Percentiles rank a stretch among this genome's conserved stretches.
Evolutionary conservation across 148 eudicot species (phyloP).

Genomic region (Spergularia bocconei): DNA sequence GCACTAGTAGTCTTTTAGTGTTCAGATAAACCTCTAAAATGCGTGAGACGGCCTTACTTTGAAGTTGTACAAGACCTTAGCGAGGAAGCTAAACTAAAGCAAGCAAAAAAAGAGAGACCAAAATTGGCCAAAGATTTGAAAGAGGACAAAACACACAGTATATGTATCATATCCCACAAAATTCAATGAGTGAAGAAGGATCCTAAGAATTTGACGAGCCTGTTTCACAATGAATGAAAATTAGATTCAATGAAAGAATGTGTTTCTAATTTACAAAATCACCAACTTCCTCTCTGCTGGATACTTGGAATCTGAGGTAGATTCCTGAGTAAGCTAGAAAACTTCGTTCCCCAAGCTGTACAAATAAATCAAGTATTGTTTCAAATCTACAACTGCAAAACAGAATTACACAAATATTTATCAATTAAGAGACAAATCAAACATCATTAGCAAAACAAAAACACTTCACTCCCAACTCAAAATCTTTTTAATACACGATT

Average conservation of each 20-base stretch:
- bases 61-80: no score
- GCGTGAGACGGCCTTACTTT: no score
- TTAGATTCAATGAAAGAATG: slow-evolving; percentile 22
- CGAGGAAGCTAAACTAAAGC: no score
- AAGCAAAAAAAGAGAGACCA: no score
- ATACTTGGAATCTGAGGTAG: slow-evolving; percentile 25
- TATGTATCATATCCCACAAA: slow-evolving; percentile 6
- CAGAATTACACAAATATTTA: not conserved
- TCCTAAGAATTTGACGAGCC: not conserved
- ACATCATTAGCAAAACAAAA: not conserved
- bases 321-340: slow-evolving; percentile 22
- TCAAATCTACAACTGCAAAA: slow-evolving; percentile 28
- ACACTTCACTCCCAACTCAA: no score
- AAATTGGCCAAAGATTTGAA: not conserved
- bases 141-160: not conserved
- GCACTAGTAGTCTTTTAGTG: not conserved
- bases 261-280: slow-evolving; percentile 23
- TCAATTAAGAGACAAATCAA: not conserved
- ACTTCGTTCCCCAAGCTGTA: slow-evolving; percentile 31
- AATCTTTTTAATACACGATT: no score
- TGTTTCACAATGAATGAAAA: not conserved
- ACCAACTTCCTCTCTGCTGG: slow-evolving; percentile 14
- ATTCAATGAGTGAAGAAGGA: slow-evolving; percentile 1
- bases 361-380: slow-evolving; percentile 1
- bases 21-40: not conserved